phyloP scores from a whole-genome alignment of 176 grass and related monocot genomes.

The Ensete glaucum region DNA sequence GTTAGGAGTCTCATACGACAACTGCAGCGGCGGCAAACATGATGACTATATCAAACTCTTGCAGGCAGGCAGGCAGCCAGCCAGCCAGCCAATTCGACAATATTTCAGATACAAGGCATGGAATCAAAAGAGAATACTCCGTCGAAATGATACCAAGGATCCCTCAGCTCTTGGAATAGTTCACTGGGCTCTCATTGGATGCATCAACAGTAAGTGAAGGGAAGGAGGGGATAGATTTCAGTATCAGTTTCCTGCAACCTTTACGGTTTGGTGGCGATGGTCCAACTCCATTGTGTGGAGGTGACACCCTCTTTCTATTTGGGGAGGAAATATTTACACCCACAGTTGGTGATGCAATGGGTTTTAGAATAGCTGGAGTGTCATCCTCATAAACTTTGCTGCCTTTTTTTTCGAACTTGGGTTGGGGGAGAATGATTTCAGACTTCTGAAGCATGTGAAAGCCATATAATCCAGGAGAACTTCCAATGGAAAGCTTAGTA shows the following conservation, averaged over 20 bases:
- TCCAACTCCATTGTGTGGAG: conserved; percentile 45
- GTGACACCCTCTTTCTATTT: conserved; percentile 90
- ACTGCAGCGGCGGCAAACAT: no score
- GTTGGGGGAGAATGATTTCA: conserved; percentile 17
- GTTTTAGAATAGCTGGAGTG: conserved; percentile 40
- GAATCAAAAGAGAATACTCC: conserved; percentile 17
- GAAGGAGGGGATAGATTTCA: conserved; percentile 93
- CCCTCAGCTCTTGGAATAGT: conserved; percentile 20
- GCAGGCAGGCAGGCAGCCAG: no score
- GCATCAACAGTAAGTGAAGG: conserved; percentile 50
- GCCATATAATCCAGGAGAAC: conserved; percentile 39
- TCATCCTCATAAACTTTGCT: conserved; percentile 30
- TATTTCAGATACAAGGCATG: no score
- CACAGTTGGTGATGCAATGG: conserved; percentile 32
- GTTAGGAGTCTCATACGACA: no score
- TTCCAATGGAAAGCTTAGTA: conserved; percentile 36
- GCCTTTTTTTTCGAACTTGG: conserved; percentile 24
- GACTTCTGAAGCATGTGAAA: conserved; percentile 30
- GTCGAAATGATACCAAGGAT: no score
- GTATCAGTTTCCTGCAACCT: conserved; percentile 77
- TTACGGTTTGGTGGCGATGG: conserved; percentile 60
- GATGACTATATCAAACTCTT: no score
- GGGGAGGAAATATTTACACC: conserved; percentile 67
- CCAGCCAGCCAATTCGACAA: no score
- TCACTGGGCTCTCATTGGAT: conserved; percentile 24